These are phyloP conservation scores for Zelonia costaricensis DNA, from an alignment of 208 protist genomes.

Conservation along the genomic window DNA sequence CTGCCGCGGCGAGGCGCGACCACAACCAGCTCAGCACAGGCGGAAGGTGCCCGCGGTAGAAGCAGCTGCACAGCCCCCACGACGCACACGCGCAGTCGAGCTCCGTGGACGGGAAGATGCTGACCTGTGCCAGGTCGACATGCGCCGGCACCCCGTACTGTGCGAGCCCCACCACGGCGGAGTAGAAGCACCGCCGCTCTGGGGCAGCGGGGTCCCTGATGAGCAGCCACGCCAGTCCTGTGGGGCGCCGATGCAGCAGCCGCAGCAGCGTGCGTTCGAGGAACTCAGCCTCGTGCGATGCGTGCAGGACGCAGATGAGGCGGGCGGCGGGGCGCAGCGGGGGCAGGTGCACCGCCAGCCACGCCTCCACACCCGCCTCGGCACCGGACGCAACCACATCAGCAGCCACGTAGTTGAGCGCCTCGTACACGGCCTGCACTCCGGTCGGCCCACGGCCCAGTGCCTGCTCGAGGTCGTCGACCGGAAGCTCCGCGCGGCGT, in stretches of 20 bases:
- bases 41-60: constrained; percentile 4
- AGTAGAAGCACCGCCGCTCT: constrained; percentile 5
- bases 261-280: constrained; percentile 21
- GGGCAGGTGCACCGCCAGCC: constrained; percentile 6
- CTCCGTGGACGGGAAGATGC: not conserved
- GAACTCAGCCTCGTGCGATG: constrained; percentile 28
- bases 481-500: not conserved
- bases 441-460: not conserved
- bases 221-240: constrained; percentile 23
- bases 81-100: constrained; percentile 5
- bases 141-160: not conserved
- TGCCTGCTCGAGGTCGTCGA: not conserved
- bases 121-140: not conserved
- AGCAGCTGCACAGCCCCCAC: constrained; percentile 12
- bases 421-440: constrained; percentile 16
- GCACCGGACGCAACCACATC: not conserved
- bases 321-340: constrained; percentile 13
- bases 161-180: constrained; percentile 1
- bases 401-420: constrained; percentile 3
- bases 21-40: constrained; percentile 10
- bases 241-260: constrained; percentile 2
- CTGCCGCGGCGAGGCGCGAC: constrained; percentile 4
- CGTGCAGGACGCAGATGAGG: constrained; percentile 37
- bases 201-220: constrained; percentile 1
- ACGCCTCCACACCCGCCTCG: not conserved